These are phyloP conservation scores for Polysphondylium violaceum DNA, from an alignment of 78 protist genomes.

Conservation along the genomic window DNA sequence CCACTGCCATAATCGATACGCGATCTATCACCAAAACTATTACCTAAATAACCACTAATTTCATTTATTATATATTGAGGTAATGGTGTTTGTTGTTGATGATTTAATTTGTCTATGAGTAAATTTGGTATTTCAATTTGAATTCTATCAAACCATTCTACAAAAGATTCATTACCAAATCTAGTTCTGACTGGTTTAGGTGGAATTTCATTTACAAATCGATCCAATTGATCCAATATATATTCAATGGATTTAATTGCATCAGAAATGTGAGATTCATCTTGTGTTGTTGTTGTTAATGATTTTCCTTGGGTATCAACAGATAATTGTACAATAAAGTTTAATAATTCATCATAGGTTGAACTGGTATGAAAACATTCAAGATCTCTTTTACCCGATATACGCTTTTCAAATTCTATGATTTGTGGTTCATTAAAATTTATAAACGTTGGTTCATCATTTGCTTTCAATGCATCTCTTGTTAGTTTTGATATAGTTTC, in stretches of 20 bases:
- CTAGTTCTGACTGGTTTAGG: conserved; percentile 70
- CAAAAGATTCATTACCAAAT: conserved; percentile 78
- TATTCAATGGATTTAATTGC: not conserved
- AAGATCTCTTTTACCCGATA: conserved; percentile 35
- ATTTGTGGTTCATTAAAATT: not conserved
- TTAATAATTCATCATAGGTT: conserved; percentile 15
- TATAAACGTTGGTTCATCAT: not conserved
- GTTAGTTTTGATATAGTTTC: conserved; percentile 28
- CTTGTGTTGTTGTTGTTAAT: conserved; percentile 10
- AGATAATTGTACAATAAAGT: conserved; percentile 45
- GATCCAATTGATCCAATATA: conserved; percentile 10
- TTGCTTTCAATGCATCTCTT: not conserved
- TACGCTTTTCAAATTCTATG: not conserved
- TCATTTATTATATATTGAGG: conserved; percentile 33
- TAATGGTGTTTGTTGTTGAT: not conserved
- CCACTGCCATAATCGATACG: conserved; percentile 99
- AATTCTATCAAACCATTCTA: conserved; percentile 50
- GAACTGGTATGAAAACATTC: conserved; percentile 23
- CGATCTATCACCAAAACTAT: conserved; percentile 91
- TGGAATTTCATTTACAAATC: conserved; percentile 40
- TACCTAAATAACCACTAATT: conserved; percentile 12
- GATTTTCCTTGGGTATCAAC: conserved; percentile 43
- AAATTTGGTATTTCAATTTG: conserved; percentile 27
- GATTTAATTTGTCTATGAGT: not conserved
- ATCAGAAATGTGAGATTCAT: not conserved